Conservation (phyloP, 1,284 basidiomycete genomes). For the Cutaneotrichosporon sp. region DNA sequence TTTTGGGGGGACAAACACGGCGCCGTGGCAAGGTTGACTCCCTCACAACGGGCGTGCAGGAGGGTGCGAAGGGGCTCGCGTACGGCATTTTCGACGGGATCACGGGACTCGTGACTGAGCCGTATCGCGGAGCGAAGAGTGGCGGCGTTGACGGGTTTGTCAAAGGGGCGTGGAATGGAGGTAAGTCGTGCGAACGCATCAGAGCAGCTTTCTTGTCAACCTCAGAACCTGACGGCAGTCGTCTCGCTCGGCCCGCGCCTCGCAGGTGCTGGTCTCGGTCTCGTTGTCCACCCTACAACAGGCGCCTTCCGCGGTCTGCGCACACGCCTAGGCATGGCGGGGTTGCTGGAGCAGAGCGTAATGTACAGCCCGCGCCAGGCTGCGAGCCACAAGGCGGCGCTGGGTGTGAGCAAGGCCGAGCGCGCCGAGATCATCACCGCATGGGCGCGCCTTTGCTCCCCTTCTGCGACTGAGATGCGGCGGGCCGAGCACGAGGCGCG, state of each 20-base stretch:
- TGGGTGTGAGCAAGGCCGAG: not conserved
- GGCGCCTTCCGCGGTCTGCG: conserved; percentile 20
- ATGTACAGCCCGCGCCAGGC: conserved; percentile 11
- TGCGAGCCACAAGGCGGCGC: conserved; percentile 9
- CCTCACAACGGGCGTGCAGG: conserved; percentile 56
- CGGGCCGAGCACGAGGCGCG: not conserved
- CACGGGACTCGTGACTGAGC: conserved; percentile 59
- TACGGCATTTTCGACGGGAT: conserved; percentile 60
- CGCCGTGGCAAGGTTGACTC: conserved; percentile 54
- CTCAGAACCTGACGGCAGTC: conserved; percentile 24
- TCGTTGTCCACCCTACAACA: conserved; percentile 21
- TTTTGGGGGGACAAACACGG: conserved; percentile 57
- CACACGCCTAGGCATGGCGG: conserved; percentile 2
- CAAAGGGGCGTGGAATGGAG: conserved; percentile 7
- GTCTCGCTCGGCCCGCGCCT: conserved; percentile 57
- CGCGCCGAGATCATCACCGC: conserved; percentile 10
- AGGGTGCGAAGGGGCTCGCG: conserved; percentile 54
- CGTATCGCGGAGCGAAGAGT: conserved; percentile 57
- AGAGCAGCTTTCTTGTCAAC: not conserved
- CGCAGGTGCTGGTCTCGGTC: conserved; percentile 43
- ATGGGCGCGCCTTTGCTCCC: conserved; percentile 6
- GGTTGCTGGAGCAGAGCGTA: conserved; percentile 7
- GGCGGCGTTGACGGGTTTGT: conserved; percentile 33
- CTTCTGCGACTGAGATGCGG: not conserved
- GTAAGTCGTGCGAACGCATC: conserved; percentile 32